Evolutionary conservation across 345 rosid genomes (phyloP).

Genomic region (Brassica cretica): DNA sequence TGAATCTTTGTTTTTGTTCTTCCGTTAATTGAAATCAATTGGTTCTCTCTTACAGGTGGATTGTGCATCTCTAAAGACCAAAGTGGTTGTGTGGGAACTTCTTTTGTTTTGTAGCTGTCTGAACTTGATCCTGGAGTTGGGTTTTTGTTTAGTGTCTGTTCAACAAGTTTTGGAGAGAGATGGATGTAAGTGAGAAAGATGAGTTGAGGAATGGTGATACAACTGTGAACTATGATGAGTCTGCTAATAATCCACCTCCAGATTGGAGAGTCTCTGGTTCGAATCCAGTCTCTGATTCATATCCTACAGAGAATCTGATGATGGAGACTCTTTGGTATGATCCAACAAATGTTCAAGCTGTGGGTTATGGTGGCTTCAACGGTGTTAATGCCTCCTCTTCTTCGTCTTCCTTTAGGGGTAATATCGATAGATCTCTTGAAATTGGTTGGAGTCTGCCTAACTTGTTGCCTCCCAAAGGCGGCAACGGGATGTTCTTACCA

Average conservation of each 20-base stretch:
- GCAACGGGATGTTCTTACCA: slow-evolving; percentile 55
- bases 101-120: slow-evolving; percentile 28
- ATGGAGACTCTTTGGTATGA: slow-evolving; percentile 73
- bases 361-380: slow-evolving; percentile 62
- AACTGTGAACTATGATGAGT: slow-evolving; percentile 49
- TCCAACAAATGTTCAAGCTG: slow-evolving; percentile 51
- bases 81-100: slow-evolving; percentile 2
- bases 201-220: slow-evolving; percentile 35
- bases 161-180: slow-evolving; percentile 32
- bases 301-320: slow-evolving; percentile 57
- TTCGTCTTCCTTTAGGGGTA: slow-evolving; percentile 46
- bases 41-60: slow-evolving; percentile 11
- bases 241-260: slow-evolving; percentile 42
- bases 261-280: slow-evolving; percentile 67
- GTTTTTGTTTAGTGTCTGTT: slow-evolving; percentile 2
- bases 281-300: slow-evolving; percentile 55
- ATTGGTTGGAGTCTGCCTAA: slow-evolving; percentile 70
- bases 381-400: slow-evolving; percentile 37
- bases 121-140: slow-evolving; percentile 24
- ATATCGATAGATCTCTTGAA: slow-evolving; percentile 58
- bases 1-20: slow-evolving; percentile 9
- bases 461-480: slow-evolving; percentile 61
- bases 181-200: slow-evolving; percentile 39
- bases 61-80: slow-evolving; percentile 2
- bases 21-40: slow-evolving; percentile 10